These are phyloP conservation scores for Globisporangium megalacanthum DNA, from an alignment of 352 stramenopile species.

Conservation along the genomic window DNA sequence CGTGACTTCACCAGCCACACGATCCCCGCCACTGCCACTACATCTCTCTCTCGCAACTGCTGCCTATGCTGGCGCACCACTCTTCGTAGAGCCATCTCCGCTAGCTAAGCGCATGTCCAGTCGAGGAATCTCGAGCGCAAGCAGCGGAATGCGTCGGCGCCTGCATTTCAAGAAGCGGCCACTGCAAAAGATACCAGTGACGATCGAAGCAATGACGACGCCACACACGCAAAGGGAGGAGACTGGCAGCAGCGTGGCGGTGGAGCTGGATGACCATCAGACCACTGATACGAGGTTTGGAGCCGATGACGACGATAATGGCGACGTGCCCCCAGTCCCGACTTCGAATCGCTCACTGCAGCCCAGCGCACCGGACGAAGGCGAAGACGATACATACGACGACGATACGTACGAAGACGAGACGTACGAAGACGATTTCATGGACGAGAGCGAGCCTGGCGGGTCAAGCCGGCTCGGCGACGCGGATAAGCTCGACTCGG, in stretches of 20 bases:
- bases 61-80: conserved; percentile 25
- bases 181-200: conserved; percentile 4
- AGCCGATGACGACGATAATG: no score
- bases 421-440: conserved; percentile 30
- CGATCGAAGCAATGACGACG: not conserved
- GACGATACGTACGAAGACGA: conserved; percentile 20
- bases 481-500: conserved; percentile 17
- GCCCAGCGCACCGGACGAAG: not conserved
- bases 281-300: no score
- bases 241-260: no score
- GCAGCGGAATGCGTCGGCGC: conserved; percentile 17
- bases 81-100: conserved; percentile 47
- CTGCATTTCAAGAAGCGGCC: conserved; percentile 18
- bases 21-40: not conserved
- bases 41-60: conserved; percentile 17
- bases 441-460: conserved; percentile 15
- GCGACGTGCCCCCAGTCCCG: not conserved
- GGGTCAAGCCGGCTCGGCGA: conserved; percentile 5
- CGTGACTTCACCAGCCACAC: conserved; percentile 3
- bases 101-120: conserved; percentile 30
- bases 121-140: conserved; percentile 24
- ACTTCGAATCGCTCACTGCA: not conserved
- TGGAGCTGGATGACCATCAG: no score
- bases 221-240: no score
- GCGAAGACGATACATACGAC: conserved; percentile 6